These are phyloP conservation scores for Codiaeum variegatum DNA, from an alignment of 441 rosid species.

Conservation along the genomic window DNA sequence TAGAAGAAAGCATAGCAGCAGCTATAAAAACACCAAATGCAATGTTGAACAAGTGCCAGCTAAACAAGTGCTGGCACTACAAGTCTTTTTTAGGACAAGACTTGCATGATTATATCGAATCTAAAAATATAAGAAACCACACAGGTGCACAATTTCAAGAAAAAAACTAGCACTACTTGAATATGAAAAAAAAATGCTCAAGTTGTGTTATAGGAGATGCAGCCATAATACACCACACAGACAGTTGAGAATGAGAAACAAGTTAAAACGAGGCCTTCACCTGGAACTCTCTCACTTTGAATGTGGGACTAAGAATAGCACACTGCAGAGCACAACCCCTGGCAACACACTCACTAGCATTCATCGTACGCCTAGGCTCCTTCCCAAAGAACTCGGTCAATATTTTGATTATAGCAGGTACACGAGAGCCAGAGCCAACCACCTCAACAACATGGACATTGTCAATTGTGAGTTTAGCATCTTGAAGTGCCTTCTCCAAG, in stretches of 20 bases:
- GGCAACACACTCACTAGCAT: constrained; percentile 96
- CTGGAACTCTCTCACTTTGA: constrained; percentile 97
- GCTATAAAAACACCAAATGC: background rate
- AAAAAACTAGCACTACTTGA: background rate
- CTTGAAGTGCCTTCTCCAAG: constrained; percentile 80
- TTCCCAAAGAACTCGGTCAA: constrained; percentile 87
- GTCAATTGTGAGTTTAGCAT: constrained; percentile 74
- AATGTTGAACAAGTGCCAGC: background rate
- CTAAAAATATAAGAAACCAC: background rate
- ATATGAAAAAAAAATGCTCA: background rate
- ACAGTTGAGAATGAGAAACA: background rate
- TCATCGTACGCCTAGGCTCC: constrained; percentile 96
- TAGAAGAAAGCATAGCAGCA: background rate
- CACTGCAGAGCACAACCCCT: constrained; percentile 91
- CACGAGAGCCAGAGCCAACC: constrained; percentile 85
- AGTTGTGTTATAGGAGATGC: background rate
- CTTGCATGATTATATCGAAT: background rate
- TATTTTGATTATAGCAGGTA: constrained; percentile 77
- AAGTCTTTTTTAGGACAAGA: background rate
- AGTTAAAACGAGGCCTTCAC: constrained; percentile 26
- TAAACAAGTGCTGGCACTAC: too few species aligned
- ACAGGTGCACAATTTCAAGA: background rate
- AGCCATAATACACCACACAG: background rate
- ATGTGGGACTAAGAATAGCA: constrained; percentile 96
- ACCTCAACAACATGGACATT: constrained; percentile 84